Percentiles rank a stretch among this genome's conserved stretches.
phyloP scores from a whole-genome alignment of 441 rosid species.

The Sinapis alba region DNA sequence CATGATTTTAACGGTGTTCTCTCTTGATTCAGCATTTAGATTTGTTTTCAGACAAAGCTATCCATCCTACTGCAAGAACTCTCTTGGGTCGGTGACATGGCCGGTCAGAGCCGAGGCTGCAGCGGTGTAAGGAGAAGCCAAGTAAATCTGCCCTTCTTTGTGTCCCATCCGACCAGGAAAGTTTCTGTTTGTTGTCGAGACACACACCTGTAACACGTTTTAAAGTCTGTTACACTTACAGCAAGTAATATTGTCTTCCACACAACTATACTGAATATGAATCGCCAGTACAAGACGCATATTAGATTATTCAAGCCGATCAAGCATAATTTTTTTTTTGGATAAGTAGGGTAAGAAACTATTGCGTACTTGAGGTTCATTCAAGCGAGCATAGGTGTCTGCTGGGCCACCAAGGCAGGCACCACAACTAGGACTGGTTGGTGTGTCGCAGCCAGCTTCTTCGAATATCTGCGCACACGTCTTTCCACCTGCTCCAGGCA shows the following conservation, averaged over 20 bases:
- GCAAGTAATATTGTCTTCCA: too few relatives aligned
- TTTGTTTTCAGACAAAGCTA: background rate
- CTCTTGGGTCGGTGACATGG: constrained; percentile 92
- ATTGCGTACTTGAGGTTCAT: constrained; percentile 71
- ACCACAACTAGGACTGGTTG: constrained; percentile 92
- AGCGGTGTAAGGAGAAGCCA: constrained; percentile 93
- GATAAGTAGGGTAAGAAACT: background rate
- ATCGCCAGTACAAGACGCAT: too few relatives aligned
- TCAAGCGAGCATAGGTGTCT: constrained; percentile 92
- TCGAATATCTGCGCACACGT: too few relatives aligned
- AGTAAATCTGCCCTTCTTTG: constrained; percentile 95
- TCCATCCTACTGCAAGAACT: constrained; percentile 75
- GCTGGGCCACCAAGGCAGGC: constrained; percentile 98
- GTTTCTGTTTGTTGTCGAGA: constrained; percentile 91
- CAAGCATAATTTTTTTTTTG: too few relatives aligned
- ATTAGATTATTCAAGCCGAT: too few relatives aligned
- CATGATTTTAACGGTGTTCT: background rate
- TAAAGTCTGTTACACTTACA: too few relatives aligned
- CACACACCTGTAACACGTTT: too few relatives aligned
- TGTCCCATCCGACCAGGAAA: constrained; percentile 99
- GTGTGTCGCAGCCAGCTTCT: constrained; percentile 98
- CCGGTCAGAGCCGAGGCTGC: constrained; percentile 97
- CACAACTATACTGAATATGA: too few relatives aligned
- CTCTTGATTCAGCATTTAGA: constrained; percentile 3
- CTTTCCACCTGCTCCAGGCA: too few relatives aligned